These are phyloP conservation scores for Carex kokanica DNA, from an alignment of 176 grass and related monocot species.

Conservation along the genomic window DNA sequence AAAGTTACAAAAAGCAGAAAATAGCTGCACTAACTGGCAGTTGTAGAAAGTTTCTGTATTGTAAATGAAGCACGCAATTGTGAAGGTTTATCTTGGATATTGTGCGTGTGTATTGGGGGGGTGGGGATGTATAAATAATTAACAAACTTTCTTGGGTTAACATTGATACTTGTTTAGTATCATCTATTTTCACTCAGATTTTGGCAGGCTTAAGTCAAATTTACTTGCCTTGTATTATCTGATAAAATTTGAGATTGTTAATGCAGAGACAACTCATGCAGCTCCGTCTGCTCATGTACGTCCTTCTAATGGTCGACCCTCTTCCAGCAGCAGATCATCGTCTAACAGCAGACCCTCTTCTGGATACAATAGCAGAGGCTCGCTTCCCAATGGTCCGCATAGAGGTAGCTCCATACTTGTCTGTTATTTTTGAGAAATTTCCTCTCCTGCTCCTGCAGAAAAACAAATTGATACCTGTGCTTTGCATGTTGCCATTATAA, in stretches of 20 bases:
- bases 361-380: slow-evolving; percentile 52
- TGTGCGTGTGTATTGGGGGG: neutral
- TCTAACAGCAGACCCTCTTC: slow-evolving; percentile 51
- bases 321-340: slow-evolving; percentile 35
- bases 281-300: slow-evolving; percentile 30
- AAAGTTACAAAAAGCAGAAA: neutral
- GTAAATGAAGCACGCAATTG: neutral
- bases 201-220: neutral
- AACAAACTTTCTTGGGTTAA: neutral
- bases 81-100: neutral
- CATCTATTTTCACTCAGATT: neutral
- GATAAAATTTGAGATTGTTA: slow-evolving; percentile 4
- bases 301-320: slow-evolving; percentile 40
- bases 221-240: neutral
- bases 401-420: slow-evolving; percentile 45
- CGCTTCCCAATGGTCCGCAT: slow-evolving; percentile 41
- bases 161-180: neutral
- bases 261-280: slow-evolving; percentile 41
- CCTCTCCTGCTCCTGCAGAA: neutral
- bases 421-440: neutral
- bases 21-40: neutral
- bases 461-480: neutral
- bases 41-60: neutral
- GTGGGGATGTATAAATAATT: neutral
- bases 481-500: neutral